A percentile compares a stretch with the other conserved stretches of the same genome.
Conservation (phyloP, 768 basidiomycete species). For the Chlorophyllum brunneum region DNA sequence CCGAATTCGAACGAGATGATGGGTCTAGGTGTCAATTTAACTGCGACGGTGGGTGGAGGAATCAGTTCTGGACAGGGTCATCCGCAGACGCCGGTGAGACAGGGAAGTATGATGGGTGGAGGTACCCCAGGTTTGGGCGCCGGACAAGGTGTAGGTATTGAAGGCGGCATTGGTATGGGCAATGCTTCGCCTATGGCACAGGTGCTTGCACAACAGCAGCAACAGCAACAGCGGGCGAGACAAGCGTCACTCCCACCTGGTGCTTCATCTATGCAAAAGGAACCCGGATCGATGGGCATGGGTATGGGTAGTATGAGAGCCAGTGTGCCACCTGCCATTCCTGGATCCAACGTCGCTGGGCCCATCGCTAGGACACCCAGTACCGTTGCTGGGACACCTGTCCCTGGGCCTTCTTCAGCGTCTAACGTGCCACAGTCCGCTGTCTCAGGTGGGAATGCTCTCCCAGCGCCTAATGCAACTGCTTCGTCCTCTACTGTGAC, state of each 20-base stretch:
- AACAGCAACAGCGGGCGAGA: constrained; percentile 12
- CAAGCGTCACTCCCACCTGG: constrained; percentile 12
- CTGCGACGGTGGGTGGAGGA: background rate
- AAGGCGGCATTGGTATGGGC: no score
- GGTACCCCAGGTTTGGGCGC: constrained; percentile 11
- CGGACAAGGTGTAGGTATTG: no score
- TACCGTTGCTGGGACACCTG: background rate
- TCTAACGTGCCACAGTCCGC: background rate
- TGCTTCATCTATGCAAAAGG: constrained; percentile 4
- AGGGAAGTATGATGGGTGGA: constrained; percentile 9
- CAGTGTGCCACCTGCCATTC: constrained; percentile 8
- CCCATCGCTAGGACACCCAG: constrained; percentile 2
- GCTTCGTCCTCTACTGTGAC: constrained; percentile 14
- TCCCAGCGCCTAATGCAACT: background rate
- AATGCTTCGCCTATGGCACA: background rate
- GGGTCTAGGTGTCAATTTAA: background rate
- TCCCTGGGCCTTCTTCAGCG: constrained; percentile 1
- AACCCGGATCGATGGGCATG: constrained; percentile 14
- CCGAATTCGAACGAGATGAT: constrained; percentile 6
- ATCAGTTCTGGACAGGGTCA: background rate
- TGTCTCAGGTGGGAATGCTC: constrained; percentile 3
- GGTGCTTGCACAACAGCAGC: constrained; percentile 5
- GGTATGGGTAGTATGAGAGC: constrained; percentile 12
- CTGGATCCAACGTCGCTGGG: constrained; percentile 2
- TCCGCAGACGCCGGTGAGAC: constrained; percentile 10